These are phyloP conservation scores for Danielia reshetovae DNA, from an alignment of 805 yeast genomes.

Conservation along the genomic window DNA sequence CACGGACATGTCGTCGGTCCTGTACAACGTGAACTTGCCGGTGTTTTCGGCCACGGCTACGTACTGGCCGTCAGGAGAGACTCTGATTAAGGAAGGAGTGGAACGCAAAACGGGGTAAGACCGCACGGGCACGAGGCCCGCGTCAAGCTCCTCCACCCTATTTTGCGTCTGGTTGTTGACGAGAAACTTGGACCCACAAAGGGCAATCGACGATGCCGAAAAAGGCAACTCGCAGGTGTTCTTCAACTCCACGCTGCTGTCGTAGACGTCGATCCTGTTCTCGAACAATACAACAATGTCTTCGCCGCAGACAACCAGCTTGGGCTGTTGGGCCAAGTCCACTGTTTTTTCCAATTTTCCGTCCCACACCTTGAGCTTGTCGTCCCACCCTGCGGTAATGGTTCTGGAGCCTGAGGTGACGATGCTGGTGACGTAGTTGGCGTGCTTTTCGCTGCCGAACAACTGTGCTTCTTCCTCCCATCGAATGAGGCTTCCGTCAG, in stretches of 20 bases:
- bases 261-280: slow-evolving; percentile 24
- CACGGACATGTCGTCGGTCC: slow-evolving; percentile 47
- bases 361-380: slow-evolving; percentile 49
- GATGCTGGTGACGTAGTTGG: slow-evolving; percentile 62
- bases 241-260: slow-evolving; percentile 8
- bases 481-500: slow-evolving; percentile 68
- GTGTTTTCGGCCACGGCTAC: slow-evolving; percentile 83
- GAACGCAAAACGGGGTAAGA: slow-evolving; percentile 48
- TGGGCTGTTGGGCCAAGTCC: slow-evolving; percentile 32
- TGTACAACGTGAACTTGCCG: slow-evolving; percentile 81
- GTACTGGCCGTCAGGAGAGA: slow-evolving; percentile 65
- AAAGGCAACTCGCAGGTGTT: slow-evolving; percentile 19
- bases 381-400: slow-evolving; percentile 85
- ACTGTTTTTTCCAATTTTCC: slow-evolving; percentile 10
- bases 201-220: slow-evolving; percentile 20
- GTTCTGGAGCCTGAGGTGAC: slow-evolving; percentile 20
- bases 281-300: slow-evolving; percentile 29
- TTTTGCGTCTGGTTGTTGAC: slow-evolving; percentile 29
- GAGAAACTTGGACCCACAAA: slow-evolving; percentile 20
- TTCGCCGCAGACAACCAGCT: slow-evolving; percentile 26
- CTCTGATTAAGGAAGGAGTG: slow-evolving; percentile 56
- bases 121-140: slow-evolving; percentile 39
- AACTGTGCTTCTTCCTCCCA: slow-evolving; percentile 51
- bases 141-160: slow-evolving; percentile 26
- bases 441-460: slow-evolving; percentile 44